Base-by-base conservation (phyloP, 768 basidiomycete genomes). In the Rhodocollybia butyracea region DNA sequence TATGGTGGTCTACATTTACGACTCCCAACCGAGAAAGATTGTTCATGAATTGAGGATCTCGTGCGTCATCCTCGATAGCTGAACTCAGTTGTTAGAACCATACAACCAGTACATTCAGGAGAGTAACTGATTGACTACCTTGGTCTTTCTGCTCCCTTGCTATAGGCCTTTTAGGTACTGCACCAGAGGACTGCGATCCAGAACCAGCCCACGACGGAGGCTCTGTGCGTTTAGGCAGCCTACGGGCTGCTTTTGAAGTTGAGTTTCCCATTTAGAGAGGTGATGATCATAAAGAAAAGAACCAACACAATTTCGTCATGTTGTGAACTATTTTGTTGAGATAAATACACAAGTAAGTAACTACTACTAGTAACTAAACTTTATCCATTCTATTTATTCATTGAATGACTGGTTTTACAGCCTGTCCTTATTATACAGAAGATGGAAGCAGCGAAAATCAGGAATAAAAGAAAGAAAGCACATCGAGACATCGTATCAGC, bases 1-100 rank as follows among this genome's bases (percentile, higher is more conserved):
- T 80, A 64, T 78, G 80, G 61, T 87, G 85, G 61, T 89, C 82
- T 12, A 92, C 88, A 30, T 72, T 74, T 22, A 91, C 90, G 12
- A 80, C 83, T 1, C 89, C 89, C 2, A 93, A 72, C 34, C 68
- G 73, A 60, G 60, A 79, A 47, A 94, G 69, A 60, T 88, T 90
- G 32, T 80, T 74, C 61, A 88, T 66, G 48, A 92, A 80, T 26
- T 90, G 80, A 1, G 88, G 87, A 62, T 94, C 89, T 53, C 73
- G 75, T n/a, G 82, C 77, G 60, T 93, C 89, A 51, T 64, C 70
- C 53, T 82, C 75, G 61, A 89, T 83, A 7, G 73, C 88, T 89
- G 60, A 41, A 40, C 41, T 32, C 31, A 19, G 32, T 19, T 12
- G 5, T 8, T 43, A 3, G 26, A 26, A 8, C 10, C 30, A 2